Conservation (phyloP, 2,329 filamentous ascomycete genomes). For the Coniochaeta ligniaria region DNA sequence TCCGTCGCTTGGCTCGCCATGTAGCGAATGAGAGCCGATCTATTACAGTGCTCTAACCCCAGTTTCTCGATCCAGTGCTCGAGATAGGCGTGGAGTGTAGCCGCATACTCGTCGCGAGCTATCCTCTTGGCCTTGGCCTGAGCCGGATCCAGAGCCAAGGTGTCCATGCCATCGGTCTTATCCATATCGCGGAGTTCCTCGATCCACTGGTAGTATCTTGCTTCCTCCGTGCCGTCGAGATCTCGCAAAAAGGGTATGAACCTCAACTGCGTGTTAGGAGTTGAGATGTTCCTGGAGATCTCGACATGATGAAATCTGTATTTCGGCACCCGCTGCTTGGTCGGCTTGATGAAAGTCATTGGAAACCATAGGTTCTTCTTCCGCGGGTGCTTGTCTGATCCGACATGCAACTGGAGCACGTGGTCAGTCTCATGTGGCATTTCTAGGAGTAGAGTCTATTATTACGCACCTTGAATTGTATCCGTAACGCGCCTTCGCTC, state of each 20-base stretch:
- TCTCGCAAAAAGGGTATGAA: constrained; percentile 54
- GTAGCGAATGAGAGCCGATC: constrained; percentile 43
- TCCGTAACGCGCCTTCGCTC: constrained; percentile 32
- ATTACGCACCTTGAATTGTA: constrained; percentile 41
- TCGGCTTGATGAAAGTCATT: constrained; percentile 40
- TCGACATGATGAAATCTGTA: constrained; percentile 55
- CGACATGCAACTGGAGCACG: constrained; percentile 30
- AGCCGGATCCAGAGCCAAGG: constrained; percentile 29
- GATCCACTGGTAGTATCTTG: constrained; percentile 48
- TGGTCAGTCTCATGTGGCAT: constrained; percentile 3
- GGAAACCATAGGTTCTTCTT: constrained; percentile 25
- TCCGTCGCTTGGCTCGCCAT: constrained; percentile 40
- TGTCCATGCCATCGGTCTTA: constrained; percentile 48
- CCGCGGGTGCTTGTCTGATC: constrained; percentile 30
- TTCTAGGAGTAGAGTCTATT: background rate
- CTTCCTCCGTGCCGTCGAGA: constrained; percentile 46
- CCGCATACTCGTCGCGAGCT: constrained; percentile 43
- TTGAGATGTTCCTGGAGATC: constrained; percentile 51
- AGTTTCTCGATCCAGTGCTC: constrained; percentile 45
- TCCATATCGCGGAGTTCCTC: constrained; percentile 52
- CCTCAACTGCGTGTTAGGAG: constrained; percentile 52
- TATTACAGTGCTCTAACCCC: constrained; percentile 42
- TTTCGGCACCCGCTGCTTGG: constrained; percentile 44
- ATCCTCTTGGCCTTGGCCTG: constrained; percentile 40
- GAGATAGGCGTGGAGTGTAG: constrained; percentile 44